Evolutionary conservation across 257 asterid genomes (phyloP).

Genomic region (Petunia secreta): DNA sequence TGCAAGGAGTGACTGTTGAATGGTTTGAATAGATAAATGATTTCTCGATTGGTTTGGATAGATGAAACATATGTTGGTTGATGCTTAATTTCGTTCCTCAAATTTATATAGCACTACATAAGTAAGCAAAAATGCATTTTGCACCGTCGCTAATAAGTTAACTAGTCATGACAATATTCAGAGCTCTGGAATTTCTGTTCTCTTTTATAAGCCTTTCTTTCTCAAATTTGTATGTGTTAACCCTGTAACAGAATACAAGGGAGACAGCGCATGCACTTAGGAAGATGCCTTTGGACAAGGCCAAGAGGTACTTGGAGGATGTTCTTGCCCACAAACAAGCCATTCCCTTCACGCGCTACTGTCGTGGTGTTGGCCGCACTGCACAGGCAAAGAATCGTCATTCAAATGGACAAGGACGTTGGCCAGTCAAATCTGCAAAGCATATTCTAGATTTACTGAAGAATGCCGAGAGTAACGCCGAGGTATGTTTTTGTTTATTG

Average conservation of each 20-base stretch:
- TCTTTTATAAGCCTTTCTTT: too few species aligned
- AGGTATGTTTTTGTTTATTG: conserved; percentile 35
- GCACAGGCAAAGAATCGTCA: conserved; percentile 79
- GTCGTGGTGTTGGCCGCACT: conserved; percentile 75
- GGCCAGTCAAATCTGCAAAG: conserved; percentile 77
- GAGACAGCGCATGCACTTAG: conserved; percentile 76
- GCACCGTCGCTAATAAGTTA: too few species aligned
- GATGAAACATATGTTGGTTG: too few species aligned
- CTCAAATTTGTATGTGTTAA: too few species aligned
- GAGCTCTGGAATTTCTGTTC: too few species aligned
- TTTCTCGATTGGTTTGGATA: too few species aligned
- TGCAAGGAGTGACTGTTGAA: too few species aligned
- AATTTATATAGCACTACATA: too few species aligned
- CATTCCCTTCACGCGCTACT: conserved; percentile 74
- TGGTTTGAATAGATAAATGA: too few species aligned
- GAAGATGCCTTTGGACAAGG: conserved; percentile 58
- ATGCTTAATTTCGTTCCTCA: too few species aligned
- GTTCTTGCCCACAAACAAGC: conserved; percentile 74
- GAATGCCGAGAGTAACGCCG: conserved; percentile 85
- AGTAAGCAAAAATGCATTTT: too few species aligned
- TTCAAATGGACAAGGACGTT: conserved; percentile 75
- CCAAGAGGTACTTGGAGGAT: conserved; percentile 67
- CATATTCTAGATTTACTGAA: conserved; percentile 68
- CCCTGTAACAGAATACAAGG: conserved; percentile 51
- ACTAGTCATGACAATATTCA: too few species aligned